Conservation (phyloP, 176 grass and related monocot genomes). For the Musa beccarii region DNA sequence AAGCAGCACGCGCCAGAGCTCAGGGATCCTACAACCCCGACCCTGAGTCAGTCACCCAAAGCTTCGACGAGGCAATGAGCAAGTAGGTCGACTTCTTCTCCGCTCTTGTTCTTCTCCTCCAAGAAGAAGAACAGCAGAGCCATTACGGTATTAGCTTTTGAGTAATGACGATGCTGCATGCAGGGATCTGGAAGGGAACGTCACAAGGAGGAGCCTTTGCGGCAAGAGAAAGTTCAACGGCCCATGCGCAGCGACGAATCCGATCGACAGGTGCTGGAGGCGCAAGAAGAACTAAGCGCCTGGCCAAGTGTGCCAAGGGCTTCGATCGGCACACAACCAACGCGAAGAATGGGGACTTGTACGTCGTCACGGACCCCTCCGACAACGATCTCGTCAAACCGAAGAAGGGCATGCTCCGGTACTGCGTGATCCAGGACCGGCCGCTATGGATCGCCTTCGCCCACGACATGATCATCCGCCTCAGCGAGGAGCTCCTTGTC, state of each 20-base stretch:
- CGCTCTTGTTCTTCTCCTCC: not conserved
- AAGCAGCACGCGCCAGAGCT: constrained; percentile 12
- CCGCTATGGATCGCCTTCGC: constrained; percentile 82
- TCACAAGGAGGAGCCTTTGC: constrained; percentile 20
- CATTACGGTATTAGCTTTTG: not conserved
- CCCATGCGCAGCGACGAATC: constrained; percentile 58
- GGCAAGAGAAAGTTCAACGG: not conserved
- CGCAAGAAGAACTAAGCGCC: constrained; percentile 47
- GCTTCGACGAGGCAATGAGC: constrained; percentile 48
- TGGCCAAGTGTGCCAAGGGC: constrained; percentile 56
- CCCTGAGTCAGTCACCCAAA: constrained; percentile 41
- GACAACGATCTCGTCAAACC: constrained; percentile 51
- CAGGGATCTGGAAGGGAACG: constrained; percentile 1
- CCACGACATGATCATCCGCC: constrained; percentile 48
- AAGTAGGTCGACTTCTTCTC: constrained; percentile 17
- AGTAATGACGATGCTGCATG: not conserved
- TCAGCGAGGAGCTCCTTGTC: constrained; percentile 58
- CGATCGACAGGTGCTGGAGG: constrained; percentile 80
- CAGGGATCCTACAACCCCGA: constrained; percentile 38
- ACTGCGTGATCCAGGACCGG: constrained; percentile 37
- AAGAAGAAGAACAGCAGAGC: not conserved
- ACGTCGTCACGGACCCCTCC: constrained; percentile 47
- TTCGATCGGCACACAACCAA: constrained; percentile 40
- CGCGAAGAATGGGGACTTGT: constrained; percentile 36
- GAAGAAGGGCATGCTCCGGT: constrained; percentile 47